phyloP scores from a whole-genome alignment of 495 filamentous ascomycete genomes.

The Xylaria bambusicola region DNA sequence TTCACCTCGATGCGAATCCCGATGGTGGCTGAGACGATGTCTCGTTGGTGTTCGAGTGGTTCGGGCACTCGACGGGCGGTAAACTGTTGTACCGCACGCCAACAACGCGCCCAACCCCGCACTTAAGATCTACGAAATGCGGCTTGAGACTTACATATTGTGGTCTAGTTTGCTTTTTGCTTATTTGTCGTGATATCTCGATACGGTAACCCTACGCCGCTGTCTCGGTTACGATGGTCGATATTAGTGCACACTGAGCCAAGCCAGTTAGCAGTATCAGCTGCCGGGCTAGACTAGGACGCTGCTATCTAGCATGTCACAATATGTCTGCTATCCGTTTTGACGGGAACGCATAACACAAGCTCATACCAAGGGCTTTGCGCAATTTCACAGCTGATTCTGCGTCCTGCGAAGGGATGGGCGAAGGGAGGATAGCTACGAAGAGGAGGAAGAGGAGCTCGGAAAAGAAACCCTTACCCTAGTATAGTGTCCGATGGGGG shows the following conservation, averaged over 20 bases:
- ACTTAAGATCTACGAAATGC: background rate
- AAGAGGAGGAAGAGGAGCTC: conserved; percentile 4
- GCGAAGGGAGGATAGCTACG: background rate
- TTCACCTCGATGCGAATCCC: too few relatives aligned
- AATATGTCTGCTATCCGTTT: background rate
- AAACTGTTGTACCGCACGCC: background rate
- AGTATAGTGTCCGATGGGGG: conserved; percentile 8
- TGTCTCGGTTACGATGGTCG: conserved; percentile 1
- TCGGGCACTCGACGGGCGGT: too few relatives aligned
- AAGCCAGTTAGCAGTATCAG: background rate
- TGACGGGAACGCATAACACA: background rate
- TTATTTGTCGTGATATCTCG: background rate
- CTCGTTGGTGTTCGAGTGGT: too few relatives aligned
- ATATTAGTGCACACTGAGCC: background rate
- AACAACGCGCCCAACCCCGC: background rate
- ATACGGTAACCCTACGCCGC: background rate
- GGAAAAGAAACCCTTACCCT: conserved; percentile 30
- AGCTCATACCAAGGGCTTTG: background rate
- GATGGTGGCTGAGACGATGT: too few relatives aligned
- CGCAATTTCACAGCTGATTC: background rate
- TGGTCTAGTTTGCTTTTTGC: conserved; percentile 11
- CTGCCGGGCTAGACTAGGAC: background rate
- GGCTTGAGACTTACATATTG: conserved; percentile 1
- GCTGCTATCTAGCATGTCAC: too few relatives aligned
- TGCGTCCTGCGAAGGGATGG: background rate